Evolutionary conservation across 2,329 filamentous ascomycete species (phyloP).

Genomic region (Didymella exigua): DNA sequence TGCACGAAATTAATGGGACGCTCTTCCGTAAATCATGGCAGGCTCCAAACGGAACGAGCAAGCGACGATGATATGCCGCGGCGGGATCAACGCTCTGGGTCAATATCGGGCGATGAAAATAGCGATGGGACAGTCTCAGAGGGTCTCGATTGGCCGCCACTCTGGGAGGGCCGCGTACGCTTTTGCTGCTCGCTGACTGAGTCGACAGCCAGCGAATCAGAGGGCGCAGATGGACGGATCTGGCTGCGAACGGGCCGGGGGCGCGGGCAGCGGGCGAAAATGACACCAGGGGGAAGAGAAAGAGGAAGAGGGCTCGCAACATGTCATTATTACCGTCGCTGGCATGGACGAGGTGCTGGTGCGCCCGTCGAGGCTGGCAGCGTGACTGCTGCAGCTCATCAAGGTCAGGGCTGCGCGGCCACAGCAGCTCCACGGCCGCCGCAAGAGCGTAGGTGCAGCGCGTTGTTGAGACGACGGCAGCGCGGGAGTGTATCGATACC

Average conservation of each 20-base stretch:
- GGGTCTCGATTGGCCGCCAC: slow-evolving; percentile 10
- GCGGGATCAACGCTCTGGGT: slow-evolving; percentile 9
- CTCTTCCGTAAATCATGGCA: neutral
- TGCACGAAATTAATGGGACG: neutral
- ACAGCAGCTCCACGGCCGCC: neutral
- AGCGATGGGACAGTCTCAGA: slow-evolving; percentile 4
- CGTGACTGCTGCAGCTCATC: neutral
- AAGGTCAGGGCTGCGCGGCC: slow-evolving; percentile 8
- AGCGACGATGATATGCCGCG: slow-evolving; percentile 7
- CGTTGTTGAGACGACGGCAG: slow-evolving; percentile 26
- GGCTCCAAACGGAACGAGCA: neutral
- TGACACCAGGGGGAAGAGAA: slow-evolving; percentile 16
- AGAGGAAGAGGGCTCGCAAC: neutral
- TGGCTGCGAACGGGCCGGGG: slow-evolving; percentile 21
- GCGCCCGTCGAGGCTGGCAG: neutral
- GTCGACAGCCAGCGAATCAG: slow-evolving; percentile 14
- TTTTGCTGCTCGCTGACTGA: slow-evolving; percentile 5
- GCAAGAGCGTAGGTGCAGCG: neutral
- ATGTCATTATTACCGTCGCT: neutral
- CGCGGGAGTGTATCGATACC: slow-evolving; percentile 26
- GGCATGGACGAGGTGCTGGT: neutral
- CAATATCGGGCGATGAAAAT: slow-evolving; percentile 5
- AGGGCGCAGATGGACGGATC: neutral
- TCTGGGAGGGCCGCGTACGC: slow-evolving; percentile 10
- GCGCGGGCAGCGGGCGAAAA: slow-evolving; percentile 12